These are phyloP conservation scores for Phaffomyces antillensis DNA, from an alignment of 805 yeast species.

Conservation along the genomic window DNA sequence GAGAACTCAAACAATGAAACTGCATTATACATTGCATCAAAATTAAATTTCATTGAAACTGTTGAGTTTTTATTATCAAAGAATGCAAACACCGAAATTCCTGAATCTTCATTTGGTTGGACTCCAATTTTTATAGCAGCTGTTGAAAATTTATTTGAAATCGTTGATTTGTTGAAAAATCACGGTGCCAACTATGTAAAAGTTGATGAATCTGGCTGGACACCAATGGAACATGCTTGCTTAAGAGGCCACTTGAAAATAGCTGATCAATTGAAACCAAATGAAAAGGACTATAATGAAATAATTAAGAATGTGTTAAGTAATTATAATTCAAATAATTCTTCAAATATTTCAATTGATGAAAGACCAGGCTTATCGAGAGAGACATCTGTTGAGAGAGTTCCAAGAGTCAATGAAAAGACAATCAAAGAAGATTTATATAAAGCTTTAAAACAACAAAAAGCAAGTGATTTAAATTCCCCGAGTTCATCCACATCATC, in stretches of 20 bases:
- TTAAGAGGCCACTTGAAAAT: conserved; percentile 77
- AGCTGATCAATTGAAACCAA: conserved; percentile 54
- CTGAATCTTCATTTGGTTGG: conserved; percentile 84
- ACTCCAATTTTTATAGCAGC: conserved; percentile 89
- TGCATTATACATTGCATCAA: conserved; percentile 74
- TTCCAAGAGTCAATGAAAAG: conserved; percentile 10
- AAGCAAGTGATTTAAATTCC: neutral
- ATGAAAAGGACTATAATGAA: conserved; percentile 28
- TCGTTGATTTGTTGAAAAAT: conserved; percentile 48
- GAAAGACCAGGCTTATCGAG: conserved; percentile 5
- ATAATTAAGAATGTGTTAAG: conserved; percentile 7
- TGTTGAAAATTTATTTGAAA: conserved; percentile 63
- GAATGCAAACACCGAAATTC: conserved; percentile 68
- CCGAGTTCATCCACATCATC: neutral
- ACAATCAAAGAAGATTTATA: conserved; percentile 13
- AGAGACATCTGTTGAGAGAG: conserved; percentile 14
- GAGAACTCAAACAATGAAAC: conserved; percentile 57
- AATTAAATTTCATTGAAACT: conserved; percentile 46
- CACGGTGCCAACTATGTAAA: conserved; percentile 47
- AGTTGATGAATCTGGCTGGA: conserved; percentile 87
- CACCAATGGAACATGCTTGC: conserved; percentile 95
- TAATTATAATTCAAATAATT: conserved; percentile 3
- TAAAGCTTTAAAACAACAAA: conserved; percentile 9
- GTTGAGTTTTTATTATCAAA: conserved; percentile 47
- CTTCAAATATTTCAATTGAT: conserved; percentile 12